These are phyloP conservation scores for Talaromyces marneffei DNA, from an alignment of 2,329 filamentous ascomycete genomes.

Conservation along the genomic window DNA sequence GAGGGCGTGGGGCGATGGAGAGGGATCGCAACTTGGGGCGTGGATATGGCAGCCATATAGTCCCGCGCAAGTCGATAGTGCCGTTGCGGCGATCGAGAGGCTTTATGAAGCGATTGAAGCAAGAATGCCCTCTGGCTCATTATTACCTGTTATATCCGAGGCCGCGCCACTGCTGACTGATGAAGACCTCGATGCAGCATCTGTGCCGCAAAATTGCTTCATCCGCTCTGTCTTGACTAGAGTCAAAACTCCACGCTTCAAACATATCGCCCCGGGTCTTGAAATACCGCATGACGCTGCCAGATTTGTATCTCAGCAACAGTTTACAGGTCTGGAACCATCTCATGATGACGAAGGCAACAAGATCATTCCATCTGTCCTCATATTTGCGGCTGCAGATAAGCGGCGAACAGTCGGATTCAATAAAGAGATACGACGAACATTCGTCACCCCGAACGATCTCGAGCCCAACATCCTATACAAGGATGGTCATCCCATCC, in stretches of 20 bases:
- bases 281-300: slow-evolving; percentile 2
- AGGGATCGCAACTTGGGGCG: neutral
- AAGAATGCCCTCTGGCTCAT: neutral
- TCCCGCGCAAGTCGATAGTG: slow-evolving; percentile 14
- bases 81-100: slow-evolving; percentile 15
- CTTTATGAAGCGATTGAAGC: slow-evolving; percentile 4
- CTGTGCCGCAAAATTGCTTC: slow-evolving; percentile 8
- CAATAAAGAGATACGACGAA: neutral
- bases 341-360: neutral
- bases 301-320: neutral
- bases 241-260: slow-evolving; percentile 9
- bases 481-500: neutral
- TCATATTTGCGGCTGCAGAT: neutral
- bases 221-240: slow-evolving; percentile 6
- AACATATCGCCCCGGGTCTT: slow-evolving; percentile 6
- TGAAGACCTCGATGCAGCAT: slow-evolving; percentile 6
- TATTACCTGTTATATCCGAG: neutral
- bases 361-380: neutral
- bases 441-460: neutral
- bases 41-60: slow-evolving; percentile 17
- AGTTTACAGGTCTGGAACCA: neutral
- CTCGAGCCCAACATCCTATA: neutral
- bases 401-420: neutral
- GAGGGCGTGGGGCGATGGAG: neutral
- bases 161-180: neutral